Evolutionary conservation across 805 yeast species (phyloP).

Genomic region (Teunomyces funiuensis): DNA sequence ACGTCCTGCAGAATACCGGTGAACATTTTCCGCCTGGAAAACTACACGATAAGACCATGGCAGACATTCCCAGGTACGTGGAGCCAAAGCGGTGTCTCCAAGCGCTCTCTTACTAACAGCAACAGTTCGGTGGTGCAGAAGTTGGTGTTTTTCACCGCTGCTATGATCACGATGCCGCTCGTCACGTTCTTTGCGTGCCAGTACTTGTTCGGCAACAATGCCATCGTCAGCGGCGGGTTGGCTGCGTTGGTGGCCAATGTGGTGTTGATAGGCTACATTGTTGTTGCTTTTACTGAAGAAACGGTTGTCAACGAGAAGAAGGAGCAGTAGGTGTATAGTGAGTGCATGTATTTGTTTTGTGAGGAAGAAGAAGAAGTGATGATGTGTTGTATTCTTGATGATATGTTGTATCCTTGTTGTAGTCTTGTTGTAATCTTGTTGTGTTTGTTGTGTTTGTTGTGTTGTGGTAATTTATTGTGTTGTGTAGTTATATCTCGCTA

Average conservation of each 20-base stretch:
- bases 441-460: too few species aligned
- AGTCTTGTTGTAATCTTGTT: too few species aligned
- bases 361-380: constrained; percentile 12
- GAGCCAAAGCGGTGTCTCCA: not conserved
- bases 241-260: constrained; percentile 76
- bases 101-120: too few species aligned
- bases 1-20: not conserved
- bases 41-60: constrained; percentile 4
- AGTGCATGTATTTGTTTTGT: too few species aligned
- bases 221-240: constrained; percentile 74
- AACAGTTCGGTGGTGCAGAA: constrained; percentile 62
- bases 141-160: constrained; percentile 69
- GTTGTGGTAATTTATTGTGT: too few species aligned
- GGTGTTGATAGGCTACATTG: constrained; percentile 69
- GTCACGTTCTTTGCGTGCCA: constrained; percentile 59
- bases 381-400: too few species aligned
- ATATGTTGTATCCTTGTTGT: too few species aligned
- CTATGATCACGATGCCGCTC: constrained; percentile 72
- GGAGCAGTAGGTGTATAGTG: constrained; percentile 1
- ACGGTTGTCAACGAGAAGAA: constrained; percentile 28
- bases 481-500: too few species aligned
- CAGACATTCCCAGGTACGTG: constrained; percentile 16
- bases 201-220: constrained; percentile 45
- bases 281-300: constrained; percentile 74
- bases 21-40: not conserved